Evolutionary conservation across 2,329 filamentous ascomycete species (phyloP), one percentile per base, ranked within the genome.

Genomic region (Fusarium lateritium): DNA sequence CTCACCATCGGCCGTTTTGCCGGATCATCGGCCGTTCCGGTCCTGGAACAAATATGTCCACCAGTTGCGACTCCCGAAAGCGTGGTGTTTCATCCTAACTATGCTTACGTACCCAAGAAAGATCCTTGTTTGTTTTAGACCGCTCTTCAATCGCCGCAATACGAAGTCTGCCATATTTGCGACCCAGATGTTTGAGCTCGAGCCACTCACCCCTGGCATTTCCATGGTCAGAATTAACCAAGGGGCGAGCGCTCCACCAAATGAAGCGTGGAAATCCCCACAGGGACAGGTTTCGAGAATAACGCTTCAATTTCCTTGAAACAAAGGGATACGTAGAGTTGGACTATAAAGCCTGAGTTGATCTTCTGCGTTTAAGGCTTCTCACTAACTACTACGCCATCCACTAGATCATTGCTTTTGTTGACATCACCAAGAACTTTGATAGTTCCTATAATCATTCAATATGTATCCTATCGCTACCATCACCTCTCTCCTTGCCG

Each of bases 391-490:
- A 31, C 26, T 21, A 57, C 22, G 15, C 24, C 26, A 33, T 28
- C 42, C 1, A 17, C 13, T 11, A 42, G 28, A 14, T 15, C 21
- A 46, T 28, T 40, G 3, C 14, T 22, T 28, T 44, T 21, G 33
- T 49, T 19, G 6, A 13, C 15, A 19, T 40, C 11, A 15, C 22
- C 36, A 40, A 44, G 31, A 17, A n/a, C 24, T n/a, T 10, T 7
- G 3, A 24, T 26, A 17, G 5, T 17, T 31, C 17, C 17, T 34
- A 33, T 26, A 24, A 60, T 17, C 7, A 15, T 45, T 21, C 60
- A 67, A 56, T 4, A 74, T 74, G 72, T 58, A 70, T 56, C 56
- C 58, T 43, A 53, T 74, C n/a, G 26, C 72, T 5, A 72, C 63
- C 31, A 24, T 74, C 7, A 55, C 71, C 19, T 72, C 72, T 24